Evolutionary conservation across 2,329 filamentous ascomycete species (phyloP).

Genomic region (Ascochyta pisi): DNA sequence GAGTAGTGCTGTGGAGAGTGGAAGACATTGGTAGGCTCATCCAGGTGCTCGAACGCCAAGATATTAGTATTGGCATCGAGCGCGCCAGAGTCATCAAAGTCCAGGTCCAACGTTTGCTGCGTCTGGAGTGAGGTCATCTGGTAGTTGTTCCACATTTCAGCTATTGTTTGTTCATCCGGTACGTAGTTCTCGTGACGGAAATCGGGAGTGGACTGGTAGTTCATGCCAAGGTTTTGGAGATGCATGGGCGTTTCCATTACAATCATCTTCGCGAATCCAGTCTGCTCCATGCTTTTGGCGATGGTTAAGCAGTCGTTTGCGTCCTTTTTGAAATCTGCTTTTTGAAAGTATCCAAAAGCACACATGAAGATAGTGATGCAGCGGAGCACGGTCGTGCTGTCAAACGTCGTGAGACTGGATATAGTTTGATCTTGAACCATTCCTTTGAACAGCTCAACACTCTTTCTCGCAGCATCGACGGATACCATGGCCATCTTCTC

Average conservation of each 20-base stretch:
- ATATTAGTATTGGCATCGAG: constrained; percentile 43
- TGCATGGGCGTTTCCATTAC: constrained; percentile 43
- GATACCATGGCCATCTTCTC: constrained; percentile 44
- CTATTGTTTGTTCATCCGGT: constrained; percentile 31
- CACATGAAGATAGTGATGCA: constrained; percentile 47
- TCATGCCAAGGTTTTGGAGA: constrained; percentile 40
- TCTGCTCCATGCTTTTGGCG: constrained; percentile 38
- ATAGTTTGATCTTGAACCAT: constrained; percentile 37
- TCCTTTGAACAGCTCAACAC: constrained; percentile 34
- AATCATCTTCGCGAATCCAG: constrained; percentile 47
- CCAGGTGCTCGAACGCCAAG: constrained; percentile 39
- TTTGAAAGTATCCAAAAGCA: constrained; percentile 41
- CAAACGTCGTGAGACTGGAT: constrained; percentile 45
- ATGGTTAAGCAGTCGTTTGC: constrained; percentile 37
- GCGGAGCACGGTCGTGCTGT: constrained; percentile 45
- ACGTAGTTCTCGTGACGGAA: background rate
- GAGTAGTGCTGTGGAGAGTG: constrained; percentile 29
- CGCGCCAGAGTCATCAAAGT: constrained; percentile 41
- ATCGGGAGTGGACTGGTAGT: constrained; percentile 4
- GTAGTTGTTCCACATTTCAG: constrained; percentile 42
- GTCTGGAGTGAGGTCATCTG: constrained; percentile 44
- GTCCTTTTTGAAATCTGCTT: constrained; percentile 33
- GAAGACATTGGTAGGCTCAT: constrained; percentile 38
- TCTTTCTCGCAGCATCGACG: constrained; percentile 43
- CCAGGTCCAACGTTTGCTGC: constrained; percentile 43